Evolutionary conservation across 1,139 yeast species (phyloP), one percentile per base, ranked within the genome.

Genomic region (Ashbya aceris): DNA sequence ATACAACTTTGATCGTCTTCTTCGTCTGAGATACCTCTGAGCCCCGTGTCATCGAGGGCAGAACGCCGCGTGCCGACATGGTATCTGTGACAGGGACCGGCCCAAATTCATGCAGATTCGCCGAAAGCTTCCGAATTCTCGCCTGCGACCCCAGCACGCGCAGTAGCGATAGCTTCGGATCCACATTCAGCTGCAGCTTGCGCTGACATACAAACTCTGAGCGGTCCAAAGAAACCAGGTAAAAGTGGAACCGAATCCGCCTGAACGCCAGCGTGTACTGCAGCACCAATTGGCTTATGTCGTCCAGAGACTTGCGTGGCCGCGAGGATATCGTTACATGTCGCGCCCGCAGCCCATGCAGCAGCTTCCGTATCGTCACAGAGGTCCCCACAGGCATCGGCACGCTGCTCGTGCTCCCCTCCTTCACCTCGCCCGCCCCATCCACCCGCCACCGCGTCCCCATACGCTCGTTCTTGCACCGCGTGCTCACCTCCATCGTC

Each of bases 361-460:
- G 64, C 7, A 70, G 45, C 1, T 62, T 64, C 30, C 45, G 49
- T 2, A 70, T 49, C 1, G 47, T 52, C 1, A 71, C 51, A 0
- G 62, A 48, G 0, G 76, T 71, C 0, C 76, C 76, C 1, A 36
- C 36, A 3, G 48, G 46, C 1, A 56, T 42, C 1, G 72, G 53
- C 1, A 54, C 51, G 12, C 49, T 52, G 29, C 42, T 46, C 4
- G 46, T 11, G 8, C 57, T 41, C 2, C 38, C 38, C 4, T 49
- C 41, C 3, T 47, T 45, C 1, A 65, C 51, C 2, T 48, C 8
- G 0, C 74, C 73, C 5, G 50, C 39, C 2, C 38, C 40, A 37
- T 52, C 51, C 2, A 69, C 65, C 2, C 39, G 43, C 75, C 75
- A 71, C 10, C 47, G 45, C 33, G 62, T 62, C 0, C 66, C 73